Evolutionary conservation across 2,329 filamentous ascomycete genomes (phyloP).

Genomic region (Sarocladium oryzae): DNA sequence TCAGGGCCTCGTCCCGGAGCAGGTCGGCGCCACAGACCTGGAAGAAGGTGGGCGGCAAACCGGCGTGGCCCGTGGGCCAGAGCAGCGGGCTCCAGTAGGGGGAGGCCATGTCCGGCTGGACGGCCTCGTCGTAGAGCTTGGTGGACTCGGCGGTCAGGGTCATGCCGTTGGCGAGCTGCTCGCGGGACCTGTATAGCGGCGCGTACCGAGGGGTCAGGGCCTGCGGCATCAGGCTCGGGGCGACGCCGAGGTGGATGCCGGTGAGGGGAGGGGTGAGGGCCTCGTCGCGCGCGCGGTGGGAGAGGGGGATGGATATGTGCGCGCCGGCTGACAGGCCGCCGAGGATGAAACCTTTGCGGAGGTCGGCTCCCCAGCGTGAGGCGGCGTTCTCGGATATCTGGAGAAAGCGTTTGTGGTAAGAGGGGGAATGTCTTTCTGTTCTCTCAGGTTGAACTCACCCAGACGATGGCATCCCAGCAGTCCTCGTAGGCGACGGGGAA

Average conservation of each 20-base stretch:
- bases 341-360: conserved; percentile 12
- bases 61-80: not conserved
- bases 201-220: conserved; percentile 2
- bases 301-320: conserved; percentile 19
- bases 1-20: conserved; percentile 12
- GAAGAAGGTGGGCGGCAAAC: conserved; percentile 11
- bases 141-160: not conserved
- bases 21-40: conserved; percentile 11
- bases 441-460: not conserved
- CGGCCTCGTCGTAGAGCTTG: not conserved
- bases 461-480: not conserved
- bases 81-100: conserved; percentile 9
- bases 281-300: conserved; percentile 14
- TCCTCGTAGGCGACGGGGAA: not conserved
- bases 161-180: conserved; percentile 9
- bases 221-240: conserved; percentile 6
- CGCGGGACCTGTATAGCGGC: not conserved
- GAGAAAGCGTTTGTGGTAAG: too few species aligned
- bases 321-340: conserved; percentile 24
- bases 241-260: conserved; percentile 10
- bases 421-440: too few species aligned
- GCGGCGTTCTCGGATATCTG: not conserved
- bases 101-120: not conserved
- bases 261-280: conserved; percentile 10
- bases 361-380: conserved; percentile 10